These are phyloP conservation scores for Ogataea methylovora DNA, from an alignment of 805 yeast genomes.

Conservation along the genomic window DNA sequence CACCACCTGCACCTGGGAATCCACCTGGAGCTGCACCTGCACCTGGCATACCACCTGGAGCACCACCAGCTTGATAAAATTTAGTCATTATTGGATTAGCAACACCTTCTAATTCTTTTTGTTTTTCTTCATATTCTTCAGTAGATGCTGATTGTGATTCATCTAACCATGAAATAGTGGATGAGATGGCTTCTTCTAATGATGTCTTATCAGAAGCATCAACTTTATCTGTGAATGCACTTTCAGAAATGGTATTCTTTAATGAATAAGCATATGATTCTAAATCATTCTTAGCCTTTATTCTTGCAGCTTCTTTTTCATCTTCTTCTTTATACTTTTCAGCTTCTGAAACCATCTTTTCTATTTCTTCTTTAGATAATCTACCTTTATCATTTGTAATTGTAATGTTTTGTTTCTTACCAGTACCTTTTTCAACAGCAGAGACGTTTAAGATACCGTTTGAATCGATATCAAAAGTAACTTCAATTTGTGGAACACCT, in stretches of 20 bases:
- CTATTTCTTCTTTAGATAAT: constrained; percentile 55
- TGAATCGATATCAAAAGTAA: constrained; percentile 73
- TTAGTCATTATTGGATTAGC: constrained; percentile 96
- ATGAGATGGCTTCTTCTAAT: constrained; percentile 47
- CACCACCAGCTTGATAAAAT: constrained; percentile 92
- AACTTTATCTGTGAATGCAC: constrained; percentile 27
- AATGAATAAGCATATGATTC: constrained; percentile 52
- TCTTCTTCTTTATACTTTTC: constrained; percentile 58
- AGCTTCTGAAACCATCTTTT: constrained; percentile 58
- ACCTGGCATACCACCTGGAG: constrained; percentile 48
- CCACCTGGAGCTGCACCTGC: constrained; percentile 33
- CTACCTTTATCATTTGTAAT: constrained; percentile 43
- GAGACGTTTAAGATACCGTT: constrained; percentile 62
- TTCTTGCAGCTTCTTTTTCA: constrained; percentile 51
- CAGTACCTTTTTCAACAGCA: constrained; percentile 49
- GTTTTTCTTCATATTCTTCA: constrained; percentile 88
- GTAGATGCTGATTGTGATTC: constrained; percentile 86
- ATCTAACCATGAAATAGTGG: constrained; percentile 83
- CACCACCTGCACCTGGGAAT: constrained; percentile 28
- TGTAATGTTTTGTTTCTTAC: constrained; percentile 43
- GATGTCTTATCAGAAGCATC: constrained; percentile 48
- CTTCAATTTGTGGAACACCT: constrained; percentile 74
- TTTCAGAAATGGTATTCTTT: constrained; percentile 37
- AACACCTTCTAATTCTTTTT: constrained; percentile 91
- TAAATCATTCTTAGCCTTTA: constrained; percentile 49